Evolutionary conservation across 75 land plant genomes (phyloP).

Genomic region (Adiantum capillusveneris): DNA sequence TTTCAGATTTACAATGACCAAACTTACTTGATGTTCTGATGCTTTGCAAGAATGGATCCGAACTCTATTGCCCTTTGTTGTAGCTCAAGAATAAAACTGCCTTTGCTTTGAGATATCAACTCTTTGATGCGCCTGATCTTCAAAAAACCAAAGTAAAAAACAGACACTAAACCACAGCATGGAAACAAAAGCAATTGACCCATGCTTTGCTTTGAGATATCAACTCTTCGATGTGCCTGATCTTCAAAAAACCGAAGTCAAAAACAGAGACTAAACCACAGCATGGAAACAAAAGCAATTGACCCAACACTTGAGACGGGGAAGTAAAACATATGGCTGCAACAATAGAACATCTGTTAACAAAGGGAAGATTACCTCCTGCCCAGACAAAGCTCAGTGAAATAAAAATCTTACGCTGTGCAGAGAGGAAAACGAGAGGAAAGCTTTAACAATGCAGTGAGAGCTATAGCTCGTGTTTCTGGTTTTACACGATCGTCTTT

Average conservation of each 20-base stretch:
- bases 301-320: too few species aligned
- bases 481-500: conserved; percentile 47
- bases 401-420: conserved; percentile 49
- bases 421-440: conserved; percentile 87
- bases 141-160: not conserved
- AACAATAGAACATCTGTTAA: too few species aligned
- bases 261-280: too few species aligned
- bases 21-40: conserved; percentile 72
- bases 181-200: too few species aligned
- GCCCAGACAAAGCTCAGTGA: too few species aligned
- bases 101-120: conserved; percentile 48
- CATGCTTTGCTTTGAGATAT: conserved; percentile 51
- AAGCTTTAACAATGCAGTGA: conserved; percentile 81
- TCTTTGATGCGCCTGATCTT: conserved; percentile 62
- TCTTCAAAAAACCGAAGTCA: not conserved
- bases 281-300: too few species aligned
- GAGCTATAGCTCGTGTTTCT: conserved; percentile 68
- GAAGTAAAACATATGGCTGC: too few species aligned
- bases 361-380: too few species aligned
- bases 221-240: conserved; percentile 66
- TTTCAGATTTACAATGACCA: too few species aligned
- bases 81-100: conserved; percentile 72
- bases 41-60: conserved; percentile 71
- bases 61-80: conserved; percentile 96
- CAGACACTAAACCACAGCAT: not conserved